Evolutionary conservation across 1,284 basidiomycete genomes (phyloP), one percentile per base, ranked within the genome.

Genomic region (Trichosporon asahii): DNA sequence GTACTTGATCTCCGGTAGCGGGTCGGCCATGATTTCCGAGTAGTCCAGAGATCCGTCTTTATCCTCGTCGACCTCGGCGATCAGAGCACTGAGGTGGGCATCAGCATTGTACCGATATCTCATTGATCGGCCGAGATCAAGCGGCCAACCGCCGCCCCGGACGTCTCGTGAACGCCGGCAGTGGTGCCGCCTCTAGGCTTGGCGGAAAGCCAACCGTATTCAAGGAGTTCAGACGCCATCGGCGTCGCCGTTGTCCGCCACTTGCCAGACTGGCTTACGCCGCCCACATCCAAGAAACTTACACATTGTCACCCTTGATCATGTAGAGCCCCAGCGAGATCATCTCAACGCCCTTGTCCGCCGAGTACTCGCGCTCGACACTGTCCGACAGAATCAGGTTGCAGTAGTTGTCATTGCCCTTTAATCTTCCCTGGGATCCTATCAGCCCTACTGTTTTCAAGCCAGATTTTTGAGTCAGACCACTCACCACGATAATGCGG

Each of bases 301-400:
- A 98, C 96, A 97, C 95, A 87, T 96, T 95, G 80, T 99, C 96
- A 1, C 96, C 96, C 79, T 98, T 93, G 77, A 99, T 92, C 75
- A 99, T 89, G 83, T 99, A 99, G 64, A 99, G 86, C 0, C 96
- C 96, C n/a, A 99, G 86, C 0, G 94, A 91, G 12, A 96, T 90
- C 86, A 98, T 94, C 84, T 98, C 94, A 35, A 98, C 94, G 25
- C 92, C 92, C 78, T 92, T 91, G 18, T 99, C 95, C 68, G 88
- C 84, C 77, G 91, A 92, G 82, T 92, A 97, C 40, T 96, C 90
- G 75, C 95, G 89, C 82, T 98, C 95, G 78, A 91, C 92, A 68
- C 90, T 92, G 79, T 94, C 91, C 23, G 94, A 91, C 64, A 98
- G 88, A 72, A 97, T 94, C 76, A 97, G 88, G 82, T 97, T 97